Base-by-base conservation (phyloP, 225 moss, liverwort and hornwort species). In the Ulota crispa region DNA sequence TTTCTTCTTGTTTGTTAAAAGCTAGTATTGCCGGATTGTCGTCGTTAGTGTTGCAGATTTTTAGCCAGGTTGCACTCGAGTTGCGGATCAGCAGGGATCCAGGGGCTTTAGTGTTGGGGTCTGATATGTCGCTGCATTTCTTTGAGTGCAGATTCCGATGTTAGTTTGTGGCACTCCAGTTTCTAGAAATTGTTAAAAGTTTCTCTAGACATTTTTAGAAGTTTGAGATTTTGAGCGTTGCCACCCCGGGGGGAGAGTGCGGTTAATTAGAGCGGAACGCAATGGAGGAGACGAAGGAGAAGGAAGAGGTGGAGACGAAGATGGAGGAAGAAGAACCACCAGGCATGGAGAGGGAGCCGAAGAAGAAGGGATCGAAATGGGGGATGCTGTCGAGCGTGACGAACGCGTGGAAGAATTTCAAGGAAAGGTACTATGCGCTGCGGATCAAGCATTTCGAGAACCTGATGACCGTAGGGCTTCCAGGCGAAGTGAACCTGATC, bases 361-460 rank as follows among this genome's bases (percentile, higher is more conserved):
- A 45, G 79, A 71, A 72, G 77, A 76, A 82, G 84, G 72, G 45
- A 34, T 85, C 81, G 24, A 83, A 59, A 43, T 90, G 89, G 89
- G 79, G 84, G 87, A 82, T 52, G 59, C 80, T 89, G 1, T 67
- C 72, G 41, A 59, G 67, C 8, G 52, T 87, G 52, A 81, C 81
- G 57, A 86, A 62, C 8, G 83, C 43, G 36, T 90, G 88, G 90
- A 83, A 36, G 84, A 86, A 88, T 81, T 84, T 90, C 84, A 88
- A 84, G 68, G 82, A 83, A 21, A 84, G 78, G 30, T 79, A 86
- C 45, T 73, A 77, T 4, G 90, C 86, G 65, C 69, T 81, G 3
- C 68, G 90, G 77, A 82, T 90, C 82, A 88, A 75, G 82, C 88
- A 90, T 45, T 83, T 90, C 30, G 90, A 90, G 86, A 86, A 47